Evolutionary conservation across 148 eudicot genomes (phyloP).

Genomic region (Limonium bicolor): DNA sequence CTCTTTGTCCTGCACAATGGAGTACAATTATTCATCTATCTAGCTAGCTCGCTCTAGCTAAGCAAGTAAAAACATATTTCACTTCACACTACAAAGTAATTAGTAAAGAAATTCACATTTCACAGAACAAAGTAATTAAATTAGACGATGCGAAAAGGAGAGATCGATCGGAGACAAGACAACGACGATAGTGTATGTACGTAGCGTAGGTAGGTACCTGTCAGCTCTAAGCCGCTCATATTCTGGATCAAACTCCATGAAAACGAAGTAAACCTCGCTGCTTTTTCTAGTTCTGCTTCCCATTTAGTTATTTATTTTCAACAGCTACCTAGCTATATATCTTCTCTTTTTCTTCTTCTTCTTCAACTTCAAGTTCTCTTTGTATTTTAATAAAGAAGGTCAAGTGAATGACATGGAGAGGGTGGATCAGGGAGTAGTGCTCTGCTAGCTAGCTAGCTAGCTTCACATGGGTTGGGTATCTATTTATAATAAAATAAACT

Average conservation of each 20-base stretch:
- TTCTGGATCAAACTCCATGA: slow-evolving; percentile 81
- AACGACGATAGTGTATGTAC: background rate
- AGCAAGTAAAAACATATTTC: background rate
- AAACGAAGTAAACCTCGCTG: slow-evolving; percentile 63
- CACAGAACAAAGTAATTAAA: background rate
- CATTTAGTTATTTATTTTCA: no score
- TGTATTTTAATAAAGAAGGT: no score
- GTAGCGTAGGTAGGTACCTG: slow-evolving; percentile 16
- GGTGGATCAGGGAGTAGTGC: no score
- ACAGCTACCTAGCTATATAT: no score
- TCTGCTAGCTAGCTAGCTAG: no score
- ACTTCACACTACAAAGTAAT: background rate
- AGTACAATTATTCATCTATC: no score
- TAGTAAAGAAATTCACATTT: background rate
- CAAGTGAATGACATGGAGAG: no score
- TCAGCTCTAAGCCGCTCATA: slow-evolving; percentile 65
- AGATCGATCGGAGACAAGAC: background rate
- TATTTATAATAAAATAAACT: no score
- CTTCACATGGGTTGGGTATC: no score
- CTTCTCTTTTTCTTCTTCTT: no score
- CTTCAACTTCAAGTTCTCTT: no score
- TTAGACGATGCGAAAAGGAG: background rate
- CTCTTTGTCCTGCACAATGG: slow-evolving; percentile 50
- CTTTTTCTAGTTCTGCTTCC: no score
- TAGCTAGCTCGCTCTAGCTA: background rate